A percentile compares a stretch with the other conserved stretches of the same genome.
These are phyloP conservation scores for Chrysophaeum taylorii DNA, from an alignment of 352 stramenopile genomes.

Conservation along the genomic window DNA sequence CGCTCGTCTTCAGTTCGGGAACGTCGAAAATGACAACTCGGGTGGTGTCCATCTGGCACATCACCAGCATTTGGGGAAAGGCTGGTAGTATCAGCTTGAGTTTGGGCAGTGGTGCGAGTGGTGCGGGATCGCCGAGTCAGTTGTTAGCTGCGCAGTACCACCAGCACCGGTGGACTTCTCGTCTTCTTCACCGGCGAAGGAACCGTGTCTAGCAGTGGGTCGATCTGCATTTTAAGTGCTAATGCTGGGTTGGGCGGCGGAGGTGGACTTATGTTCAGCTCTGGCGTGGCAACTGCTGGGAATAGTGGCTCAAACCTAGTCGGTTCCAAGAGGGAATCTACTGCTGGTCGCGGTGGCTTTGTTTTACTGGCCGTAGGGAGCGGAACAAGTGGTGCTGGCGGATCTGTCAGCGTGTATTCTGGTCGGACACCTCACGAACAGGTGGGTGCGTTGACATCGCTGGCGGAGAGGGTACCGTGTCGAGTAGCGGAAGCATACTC, in stretches of 20 bases:
- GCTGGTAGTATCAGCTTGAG: no score
- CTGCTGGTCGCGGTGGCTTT: constrained; percentile 47
- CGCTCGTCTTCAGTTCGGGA: no score
- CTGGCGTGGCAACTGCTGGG: neutral
- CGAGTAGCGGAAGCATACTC: neutral
- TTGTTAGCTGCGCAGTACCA: neutral
- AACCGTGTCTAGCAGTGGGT: constrained; percentile 25
- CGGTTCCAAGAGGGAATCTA: neutral
- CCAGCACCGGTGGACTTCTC: neutral
- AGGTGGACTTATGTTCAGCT: neutral
- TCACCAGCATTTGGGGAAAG: no score
- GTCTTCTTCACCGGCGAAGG: constrained; percentile 17
- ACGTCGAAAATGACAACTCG: no score
- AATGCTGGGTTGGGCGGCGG: neutral
- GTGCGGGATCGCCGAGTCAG: constrained; percentile 32
- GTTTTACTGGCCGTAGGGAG: constrained; percentile 52
- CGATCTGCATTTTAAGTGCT: neutral
- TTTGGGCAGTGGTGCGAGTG: neutral
- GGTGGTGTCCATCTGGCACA: no score
- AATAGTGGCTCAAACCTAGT: neutral
- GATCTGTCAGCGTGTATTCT: neutral
- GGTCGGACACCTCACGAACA: neutral
- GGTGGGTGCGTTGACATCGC: neutral
- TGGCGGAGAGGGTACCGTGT: neutral
- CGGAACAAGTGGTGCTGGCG: no score